Percentiles rank a stretch among this genome's conserved stretches.
phyloP scores from a whole-genome alignment of 345 rosid genomes.

The Psidium guajava region DNA sequence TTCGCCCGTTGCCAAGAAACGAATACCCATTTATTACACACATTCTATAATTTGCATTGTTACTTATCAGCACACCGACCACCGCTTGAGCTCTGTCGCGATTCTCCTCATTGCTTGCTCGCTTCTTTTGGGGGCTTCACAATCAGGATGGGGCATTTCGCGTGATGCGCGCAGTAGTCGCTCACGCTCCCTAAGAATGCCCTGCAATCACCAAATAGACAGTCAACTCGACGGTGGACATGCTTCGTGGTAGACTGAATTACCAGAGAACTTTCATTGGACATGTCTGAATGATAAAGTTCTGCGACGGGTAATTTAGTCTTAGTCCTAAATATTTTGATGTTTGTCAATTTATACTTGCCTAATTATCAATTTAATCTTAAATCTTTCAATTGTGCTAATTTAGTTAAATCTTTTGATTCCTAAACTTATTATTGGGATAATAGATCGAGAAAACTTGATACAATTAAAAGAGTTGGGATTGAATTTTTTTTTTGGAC shows the following conservation, averaged over 20 bases:
- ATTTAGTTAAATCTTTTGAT: no score
- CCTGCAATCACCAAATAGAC: slow-evolving; percentile 15
- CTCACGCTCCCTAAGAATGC: slow-evolving; percentile 74
- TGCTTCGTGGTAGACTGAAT: not conserved
- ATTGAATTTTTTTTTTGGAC: no score
- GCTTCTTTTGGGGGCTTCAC: slow-evolving; percentile 43
- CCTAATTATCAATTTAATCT: no score
- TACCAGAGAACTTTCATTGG: not conserved
- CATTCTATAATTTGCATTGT: not conserved
- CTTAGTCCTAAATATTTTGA: no score
- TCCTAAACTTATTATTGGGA: no score
- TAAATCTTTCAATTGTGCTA: no score
- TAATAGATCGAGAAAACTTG: no score
- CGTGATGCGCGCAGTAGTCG: slow-evolving; percentile 65
- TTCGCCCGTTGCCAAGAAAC: not conserved
- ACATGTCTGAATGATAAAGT: not conserved
- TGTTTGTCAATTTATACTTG: no score
- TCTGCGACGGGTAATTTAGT: no score
- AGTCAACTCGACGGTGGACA: not conserved
- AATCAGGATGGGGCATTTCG: slow-evolving; percentile 54
- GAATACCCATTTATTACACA: not conserved
- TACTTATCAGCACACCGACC: not conserved
- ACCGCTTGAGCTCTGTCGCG: not conserved
- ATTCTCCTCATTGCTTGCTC: not conserved
- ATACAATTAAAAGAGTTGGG: no score